Conservation (phyloP, 495 filamentous ascomycete species). For the Melanomma pulvis-pyrius region DNA sequence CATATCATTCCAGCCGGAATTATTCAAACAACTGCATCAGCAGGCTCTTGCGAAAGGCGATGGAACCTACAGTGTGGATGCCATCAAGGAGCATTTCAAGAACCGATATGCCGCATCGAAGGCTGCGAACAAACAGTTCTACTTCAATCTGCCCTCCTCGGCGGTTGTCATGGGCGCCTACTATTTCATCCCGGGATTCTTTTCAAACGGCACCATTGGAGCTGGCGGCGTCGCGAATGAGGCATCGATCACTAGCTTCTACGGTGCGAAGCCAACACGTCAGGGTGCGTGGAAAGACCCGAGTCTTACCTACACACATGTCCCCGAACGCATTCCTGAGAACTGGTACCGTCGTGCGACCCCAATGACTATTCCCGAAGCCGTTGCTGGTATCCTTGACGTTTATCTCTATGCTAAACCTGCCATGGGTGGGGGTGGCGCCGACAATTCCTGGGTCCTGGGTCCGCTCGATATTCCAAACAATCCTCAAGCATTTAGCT, state of each 20-base stretch:
- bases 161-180: slow-evolving; percentile 17
- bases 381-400: slow-evolving; percentile 13
- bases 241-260: slow-evolving; percentile 16
- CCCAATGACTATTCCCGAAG: slow-evolving; percentile 12
- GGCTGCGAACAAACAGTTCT: slow-evolving; percentile 21
- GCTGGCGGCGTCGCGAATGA: slow-evolving; percentile 18
- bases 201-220: slow-evolving; percentile 21
- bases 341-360: slow-evolving; percentile 17
- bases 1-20: slow-evolving; percentile 1
- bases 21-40: slow-evolving; percentile 21
- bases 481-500: slow-evolving; percentile 12
- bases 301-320: slow-evolving; percentile 10
- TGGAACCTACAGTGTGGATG: slow-evolving; percentile 9
- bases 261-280: slow-evolving; percentile 10
- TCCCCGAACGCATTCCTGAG: slow-evolving; percentile 18
- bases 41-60: slow-evolving; percentile 2
- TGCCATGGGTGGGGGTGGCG: slow-evolving; percentile 4
- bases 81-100: slow-evolving; percentile 20
- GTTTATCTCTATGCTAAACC: slow-evolving; percentile 12
- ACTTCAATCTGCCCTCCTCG: slow-evolving; percentile 10
- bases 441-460: background rate
- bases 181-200: slow-evolving; percentile 23
- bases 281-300: slow-evolving; percentile 3
- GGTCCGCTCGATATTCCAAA: slow-evolving; percentile 8
- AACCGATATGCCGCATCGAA: slow-evolving; percentile 7